Conservation (phyloP, 1,284 basidiomycete species). For the Cerioporus squamosus region DNA sequence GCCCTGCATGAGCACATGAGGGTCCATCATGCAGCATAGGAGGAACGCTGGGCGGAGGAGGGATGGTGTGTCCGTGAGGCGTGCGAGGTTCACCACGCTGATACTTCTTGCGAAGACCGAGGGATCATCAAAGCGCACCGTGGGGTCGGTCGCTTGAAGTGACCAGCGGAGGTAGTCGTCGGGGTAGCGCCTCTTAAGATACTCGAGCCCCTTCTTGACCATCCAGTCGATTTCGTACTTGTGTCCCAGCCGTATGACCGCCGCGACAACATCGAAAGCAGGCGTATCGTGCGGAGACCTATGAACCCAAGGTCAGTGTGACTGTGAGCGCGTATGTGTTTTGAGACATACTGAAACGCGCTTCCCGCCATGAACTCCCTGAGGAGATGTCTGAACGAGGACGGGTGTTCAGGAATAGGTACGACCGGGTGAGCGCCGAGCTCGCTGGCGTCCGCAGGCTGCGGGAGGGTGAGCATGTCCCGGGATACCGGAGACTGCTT, state of each 20-base stretch:
- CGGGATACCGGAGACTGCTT: background rate
- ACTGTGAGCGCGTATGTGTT: background rate
- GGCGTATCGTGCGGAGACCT: background rate
- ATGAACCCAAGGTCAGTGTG: background rate
- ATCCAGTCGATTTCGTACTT: slow-evolving; percentile 4
- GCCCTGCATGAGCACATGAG: background rate
- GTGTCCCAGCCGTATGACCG: slow-evolving; percentile 1
- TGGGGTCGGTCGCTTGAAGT: background rate
- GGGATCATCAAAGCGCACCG: background rate
- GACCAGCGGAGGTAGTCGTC: background rate
- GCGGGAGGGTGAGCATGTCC: slow-evolving; percentile 8
- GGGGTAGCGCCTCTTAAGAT: background rate
- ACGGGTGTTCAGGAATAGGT: background rate
- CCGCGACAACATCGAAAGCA: background rate
- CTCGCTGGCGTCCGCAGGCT: background rate
- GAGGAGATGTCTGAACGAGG: background rate
- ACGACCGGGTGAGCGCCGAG: too few species aligned
- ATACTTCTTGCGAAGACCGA: too few species aligned
- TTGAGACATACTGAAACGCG: background rate
- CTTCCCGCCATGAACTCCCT: background rate
- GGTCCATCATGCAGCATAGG: background rate
- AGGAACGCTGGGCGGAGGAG: background rate
- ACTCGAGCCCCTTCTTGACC: background rate
- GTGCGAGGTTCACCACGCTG: slow-evolving; percentile 3
- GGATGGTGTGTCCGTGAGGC: background rate